A percentile compares a stretch with the other conserved stretches of the same genome.
phyloP scores from a whole-genome alignment of 2,329 filamentous ascomycete species.

The Fusarium brachygibbosum region DNA sequence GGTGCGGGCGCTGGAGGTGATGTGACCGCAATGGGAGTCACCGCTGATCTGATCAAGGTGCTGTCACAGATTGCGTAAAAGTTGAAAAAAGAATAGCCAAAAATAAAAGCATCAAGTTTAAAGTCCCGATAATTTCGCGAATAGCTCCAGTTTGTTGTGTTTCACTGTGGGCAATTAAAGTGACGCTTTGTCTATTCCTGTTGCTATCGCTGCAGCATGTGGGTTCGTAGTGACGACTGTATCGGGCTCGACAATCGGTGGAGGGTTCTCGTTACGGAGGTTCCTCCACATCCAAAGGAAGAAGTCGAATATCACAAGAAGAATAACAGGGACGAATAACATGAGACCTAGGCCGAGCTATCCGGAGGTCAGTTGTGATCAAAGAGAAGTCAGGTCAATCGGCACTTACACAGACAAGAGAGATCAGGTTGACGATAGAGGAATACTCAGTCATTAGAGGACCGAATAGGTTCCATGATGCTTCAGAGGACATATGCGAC shows the following conservation, averaged over 20 bases:
- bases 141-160: conserved; percentile 15
- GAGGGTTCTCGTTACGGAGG: conserved; percentile 43
- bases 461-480: conserved; percentile 47
- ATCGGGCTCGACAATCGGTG: conserved; percentile 32
- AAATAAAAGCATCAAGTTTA: conserved; percentile 38
- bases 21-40: conserved; percentile 97
- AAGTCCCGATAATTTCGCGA: neutral
- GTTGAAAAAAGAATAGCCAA: conserved; percentile 32
- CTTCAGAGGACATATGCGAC: conserved; percentile 43
- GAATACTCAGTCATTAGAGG: conserved; percentile 51
- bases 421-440: conserved; percentile 54
- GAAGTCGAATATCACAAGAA: conserved; percentile 66
- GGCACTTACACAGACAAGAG: conserved; percentile 56
- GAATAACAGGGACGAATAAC: conserved; percentile 61
- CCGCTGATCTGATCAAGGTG: conserved; percentile 92
- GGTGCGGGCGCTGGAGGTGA: conserved; percentile 94
- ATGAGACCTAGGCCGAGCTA: conserved; percentile 62
- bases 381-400: conserved; percentile 5
- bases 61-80: conserved; percentile 74
- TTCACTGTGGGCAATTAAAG: conserved; percentile 27
- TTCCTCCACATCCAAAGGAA: conserved; percentile 67
- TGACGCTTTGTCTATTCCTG: conserved; percentile 43
- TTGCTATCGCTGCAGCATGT: conserved; percentile 42
- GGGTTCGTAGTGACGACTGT: conserved; percentile 35
- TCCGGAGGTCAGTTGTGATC: conserved; percentile 36